Percentiles rank a stretch among this genome's conserved stretches.
phyloP scores from a whole-genome alignment of 352 stramenopile genomes.

The Globisporangium megalacanthum region DNA sequence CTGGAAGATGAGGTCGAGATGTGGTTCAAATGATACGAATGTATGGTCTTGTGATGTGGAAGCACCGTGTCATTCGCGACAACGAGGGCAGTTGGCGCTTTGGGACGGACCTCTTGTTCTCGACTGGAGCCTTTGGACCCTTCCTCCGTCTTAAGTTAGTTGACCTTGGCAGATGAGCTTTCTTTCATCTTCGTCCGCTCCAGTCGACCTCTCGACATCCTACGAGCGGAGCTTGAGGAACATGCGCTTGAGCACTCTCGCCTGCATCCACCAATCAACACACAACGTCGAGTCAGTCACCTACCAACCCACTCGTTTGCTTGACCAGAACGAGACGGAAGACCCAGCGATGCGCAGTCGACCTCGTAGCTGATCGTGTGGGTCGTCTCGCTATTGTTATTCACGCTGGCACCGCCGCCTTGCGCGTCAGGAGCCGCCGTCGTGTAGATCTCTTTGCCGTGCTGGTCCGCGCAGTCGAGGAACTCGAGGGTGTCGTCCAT shows the following conservation, averaged over 20 bases:
- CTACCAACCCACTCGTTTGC: not conserved
- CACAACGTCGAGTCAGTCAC: not conserved
- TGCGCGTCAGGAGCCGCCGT: slow-evolving; percentile 50
- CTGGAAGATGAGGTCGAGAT: no score
- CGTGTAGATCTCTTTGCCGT: slow-evolving; percentile 90
- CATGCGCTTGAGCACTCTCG: slow-evolving; percentile 90
- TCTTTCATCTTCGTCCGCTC: not conserved
- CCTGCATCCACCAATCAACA: slow-evolving; percentile 22
- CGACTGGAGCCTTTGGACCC: no score
- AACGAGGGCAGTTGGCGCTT: no score
- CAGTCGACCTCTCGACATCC: not conserved
- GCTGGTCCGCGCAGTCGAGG: slow-evolving; percentile 87
- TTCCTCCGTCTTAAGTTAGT: not conserved
- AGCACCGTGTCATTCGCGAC: no score
- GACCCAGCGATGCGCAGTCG: not conserved
- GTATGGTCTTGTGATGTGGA: no score
- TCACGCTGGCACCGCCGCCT: slow-evolving; percentile 17
- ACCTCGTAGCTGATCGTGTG: slow-evolving; percentile 93
- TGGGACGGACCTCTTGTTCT: no score
- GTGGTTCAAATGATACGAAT: no score
- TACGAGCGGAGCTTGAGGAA: slow-evolving; percentile 90
- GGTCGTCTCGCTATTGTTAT: slow-evolving; percentile 34
- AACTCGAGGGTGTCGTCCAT: slow-evolving; percentile 94
- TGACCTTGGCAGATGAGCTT: no score
- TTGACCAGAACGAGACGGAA: not conserved